phyloP scores from a whole-genome alignment of 2,329 filamentous ascomycete species.

The Nemania serpens region DNA sequence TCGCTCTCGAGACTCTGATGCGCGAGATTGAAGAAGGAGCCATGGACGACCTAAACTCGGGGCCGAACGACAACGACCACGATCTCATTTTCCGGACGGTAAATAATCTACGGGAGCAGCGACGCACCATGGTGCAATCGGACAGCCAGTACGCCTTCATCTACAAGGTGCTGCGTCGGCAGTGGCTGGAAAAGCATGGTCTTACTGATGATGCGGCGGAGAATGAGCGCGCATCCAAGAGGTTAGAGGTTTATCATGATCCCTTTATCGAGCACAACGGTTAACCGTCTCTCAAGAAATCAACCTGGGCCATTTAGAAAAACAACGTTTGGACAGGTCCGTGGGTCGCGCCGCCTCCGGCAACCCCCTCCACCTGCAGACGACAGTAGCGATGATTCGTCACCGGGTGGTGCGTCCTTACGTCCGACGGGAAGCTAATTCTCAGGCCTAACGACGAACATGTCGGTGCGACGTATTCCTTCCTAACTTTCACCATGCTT shows the following conservation, averaged over 20 bases:
- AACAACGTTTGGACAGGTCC: constrained; percentile 18
- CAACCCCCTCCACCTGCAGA: constrained; percentile 15
- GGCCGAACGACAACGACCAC: constrained; percentile 34
- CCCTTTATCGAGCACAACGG: constrained; percentile 45
- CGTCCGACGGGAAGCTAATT: not conserved
- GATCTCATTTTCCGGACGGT: constrained; percentile 83
- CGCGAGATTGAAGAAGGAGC: constrained; percentile 78
- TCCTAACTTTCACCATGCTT: not conserved
- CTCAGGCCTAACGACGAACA: no score
- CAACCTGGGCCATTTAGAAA: constrained; percentile 3
- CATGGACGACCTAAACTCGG: constrained; percentile 54
- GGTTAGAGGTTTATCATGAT: constrained; percentile 53
- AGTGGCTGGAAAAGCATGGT: constrained; percentile 70
- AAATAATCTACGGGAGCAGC: constrained; percentile 79
- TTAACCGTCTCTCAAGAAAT: constrained; percentile 30
- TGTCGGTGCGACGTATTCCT: not conserved
- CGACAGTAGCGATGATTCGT: constrained; percentile 29
- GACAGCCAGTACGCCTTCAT: constrained; percentile 84
- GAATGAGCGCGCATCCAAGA: constrained; percentile 54
- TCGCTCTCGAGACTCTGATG: constrained; percentile 90
- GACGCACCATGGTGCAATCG: constrained; percentile 94
- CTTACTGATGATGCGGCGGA: constrained; percentile 39
- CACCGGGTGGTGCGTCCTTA: constrained; percentile 22
- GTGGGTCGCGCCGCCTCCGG: constrained; percentile 14
- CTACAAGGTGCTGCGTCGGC: constrained; percentile 80